Base-by-base conservation (phyloP, 257 asterid species). In the Salvia hispanica region DNA sequence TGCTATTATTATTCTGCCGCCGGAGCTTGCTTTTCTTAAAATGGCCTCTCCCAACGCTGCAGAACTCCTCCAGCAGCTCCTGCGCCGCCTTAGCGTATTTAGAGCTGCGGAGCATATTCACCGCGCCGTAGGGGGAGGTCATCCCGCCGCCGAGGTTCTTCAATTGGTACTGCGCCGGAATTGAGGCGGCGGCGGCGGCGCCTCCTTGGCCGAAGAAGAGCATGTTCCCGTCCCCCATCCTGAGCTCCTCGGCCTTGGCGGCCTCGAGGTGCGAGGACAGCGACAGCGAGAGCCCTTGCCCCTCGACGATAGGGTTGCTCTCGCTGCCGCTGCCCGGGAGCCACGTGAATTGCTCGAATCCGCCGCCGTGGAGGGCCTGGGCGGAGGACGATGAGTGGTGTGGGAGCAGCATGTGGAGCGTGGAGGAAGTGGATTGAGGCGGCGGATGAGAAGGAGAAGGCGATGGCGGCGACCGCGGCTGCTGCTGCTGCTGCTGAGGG, bases 11-110 rank as follows among this genome's bases (percentile, higher is more conserved):
- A 14, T 73, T 78, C 45, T 73, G 72, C 43, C 69, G 74, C 21
- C 71, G 70, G 67, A 77, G 57, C 21, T 85, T 86, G 79, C 58
- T 87, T 62, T 90, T 90, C 86, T 81, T 86, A 64, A 85, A 80
- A 9, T 85, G 93, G n/a, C 95, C 95, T 13, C 88, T 81, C 34
- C 97, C 96, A 37, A 91, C 99, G 53, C 90, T 88, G 68, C 99
- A 94, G 67, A 94, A 94, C 72, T 94, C 99, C 51, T 91, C 98
- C 68, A 94, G 60, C 75, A 94, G 71, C 47, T 91, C 96, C 50
- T 88, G 96, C 0, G 96, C 96, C 1, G 96, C 89, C 66, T 94
- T 91, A 0, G 93, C 93, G 39, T 91, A 94, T 68, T 72, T 85
- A 0, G 96, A 91, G 58, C 81, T 91, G 62, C 96, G 72, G 53